phyloP scores from a whole-genome alignment of 768 basidiomycete genomes.

The Terana coerulea region DNA sequence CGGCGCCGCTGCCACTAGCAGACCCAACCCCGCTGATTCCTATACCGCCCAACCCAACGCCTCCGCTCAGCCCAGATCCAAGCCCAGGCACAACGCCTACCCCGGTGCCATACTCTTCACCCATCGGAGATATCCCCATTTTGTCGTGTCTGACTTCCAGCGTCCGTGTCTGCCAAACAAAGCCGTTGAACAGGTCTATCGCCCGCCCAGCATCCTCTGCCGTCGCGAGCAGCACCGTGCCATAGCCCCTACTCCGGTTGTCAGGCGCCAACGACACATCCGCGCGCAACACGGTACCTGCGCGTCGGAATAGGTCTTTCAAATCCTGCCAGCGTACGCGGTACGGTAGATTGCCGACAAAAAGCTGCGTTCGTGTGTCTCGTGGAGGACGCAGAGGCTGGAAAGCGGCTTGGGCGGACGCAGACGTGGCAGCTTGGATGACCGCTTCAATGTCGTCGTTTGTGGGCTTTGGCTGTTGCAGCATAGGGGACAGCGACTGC shows the following conservation, averaged over 20 bases:
- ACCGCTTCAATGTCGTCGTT: conserved; percentile 90
- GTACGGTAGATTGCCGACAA: conserved; percentile 96
- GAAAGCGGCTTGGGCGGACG: conserved; percentile 47
- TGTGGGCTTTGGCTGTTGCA: conserved; percentile 34
- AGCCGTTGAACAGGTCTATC: conserved; percentile 95
- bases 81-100: not conserved
- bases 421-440: conserved; percentile 85
- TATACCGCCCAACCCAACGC: not conserved
- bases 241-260: conserved; percentile 90
- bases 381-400: conserved; percentile 39
- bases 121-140: conserved; percentile 32
- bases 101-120: not conserved
- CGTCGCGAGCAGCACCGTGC: conserved; percentile 92
- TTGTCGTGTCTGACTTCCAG: conserved; percentile 92
- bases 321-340: conserved; percentile 99
- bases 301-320: conserved; percentile 94
- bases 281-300: conserved; percentile 66
- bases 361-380: conserved; percentile 93
- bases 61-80: conserved; percentile 1
- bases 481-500: not conserved
- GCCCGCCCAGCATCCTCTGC: conserved; percentile 93
- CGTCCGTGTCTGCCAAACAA: conserved; percentile 91
- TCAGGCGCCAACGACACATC: conserved; percentile 63
- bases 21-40: not conserved
- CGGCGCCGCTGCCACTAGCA: not conserved